phyloP scores from a whole-genome alignment of 768 basidiomycete species.

The Trametes coccinea region DNA sequence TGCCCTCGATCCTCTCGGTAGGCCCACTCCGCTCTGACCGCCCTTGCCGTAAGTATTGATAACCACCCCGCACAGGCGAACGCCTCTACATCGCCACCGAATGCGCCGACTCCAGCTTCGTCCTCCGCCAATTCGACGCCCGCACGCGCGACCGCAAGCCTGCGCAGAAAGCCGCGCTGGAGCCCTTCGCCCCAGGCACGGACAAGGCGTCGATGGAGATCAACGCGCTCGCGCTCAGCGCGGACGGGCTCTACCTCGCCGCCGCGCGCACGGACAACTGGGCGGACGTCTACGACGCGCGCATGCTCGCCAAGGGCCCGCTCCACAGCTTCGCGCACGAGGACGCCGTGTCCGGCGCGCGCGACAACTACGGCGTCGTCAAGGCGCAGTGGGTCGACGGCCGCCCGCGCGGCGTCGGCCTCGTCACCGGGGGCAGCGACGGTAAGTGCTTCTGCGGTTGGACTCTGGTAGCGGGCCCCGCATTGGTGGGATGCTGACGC shows the following conservation, averaged over 20 bases:
- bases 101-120: background rate
- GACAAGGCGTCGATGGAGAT: conserved; percentile 40
- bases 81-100: conserved; percentile 15
- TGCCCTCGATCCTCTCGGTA: conserved; percentile 12
- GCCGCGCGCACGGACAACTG: conserved; percentile 59
- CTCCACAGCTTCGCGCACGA: conserved; percentile 53
- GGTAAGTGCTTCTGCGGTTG: conserved; percentile 41
- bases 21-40: background rate
- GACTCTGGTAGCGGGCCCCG: background rate
- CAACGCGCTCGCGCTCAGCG: conserved; percentile 52
- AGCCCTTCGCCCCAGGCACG: conserved; percentile 14
- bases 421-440: conserved; percentile 64
- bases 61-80: background rate
- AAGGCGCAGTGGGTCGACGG: conserved; percentile 55
- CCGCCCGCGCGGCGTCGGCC: conserved; percentile 40
- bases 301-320: conserved; percentile 48
- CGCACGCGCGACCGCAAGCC: background rate
- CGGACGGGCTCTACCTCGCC: conserved; percentile 62
- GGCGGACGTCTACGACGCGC: conserved; percentile 62
- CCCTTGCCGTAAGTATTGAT: background rate
- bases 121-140: conserved; percentile 19
- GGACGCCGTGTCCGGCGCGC: conserved; percentile 13
- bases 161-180: conserved; percentile 11
- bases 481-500: conserved; percentile 5
- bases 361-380: conserved; percentile 47